Conservation (phyloP, 2,329 filamentous ascomycete species). For the Fusarium piperis region DNA sequence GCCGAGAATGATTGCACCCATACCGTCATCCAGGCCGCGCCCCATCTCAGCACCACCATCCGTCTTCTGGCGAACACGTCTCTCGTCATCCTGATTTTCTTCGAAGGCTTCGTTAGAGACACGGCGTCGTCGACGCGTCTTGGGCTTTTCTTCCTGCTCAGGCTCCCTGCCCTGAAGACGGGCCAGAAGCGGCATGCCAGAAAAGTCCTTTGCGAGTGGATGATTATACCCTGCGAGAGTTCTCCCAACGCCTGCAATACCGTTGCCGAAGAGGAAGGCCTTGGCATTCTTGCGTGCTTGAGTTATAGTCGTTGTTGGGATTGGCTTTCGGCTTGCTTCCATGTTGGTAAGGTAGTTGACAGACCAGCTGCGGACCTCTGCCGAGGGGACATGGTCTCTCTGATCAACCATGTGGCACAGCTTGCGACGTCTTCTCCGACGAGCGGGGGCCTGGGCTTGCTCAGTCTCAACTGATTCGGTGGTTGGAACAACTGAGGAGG, state of each 20-base stretch:
- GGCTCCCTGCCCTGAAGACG: slow-evolving; percentile 40
- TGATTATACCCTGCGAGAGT: slow-evolving; percentile 45
- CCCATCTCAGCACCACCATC: slow-evolving; percentile 44
- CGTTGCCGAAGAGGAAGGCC: slow-evolving; percentile 45
- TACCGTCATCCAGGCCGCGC: slow-evolving; percentile 39
- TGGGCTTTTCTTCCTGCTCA: slow-evolving; percentile 26
- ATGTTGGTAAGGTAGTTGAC: slow-evolving; percentile 65
- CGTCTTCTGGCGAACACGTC: slow-evolving; percentile 52
- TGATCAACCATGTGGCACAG: slow-evolving; percentile 45
- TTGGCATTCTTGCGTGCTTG: slow-evolving; percentile 54
- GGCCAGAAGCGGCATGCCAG: slow-evolving; percentile 55
- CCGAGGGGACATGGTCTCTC: slow-evolving; percentile 48
- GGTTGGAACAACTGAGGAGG: slow-evolving; percentile 26
- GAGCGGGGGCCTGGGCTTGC: slow-evolving; percentile 28
- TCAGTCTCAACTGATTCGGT: slow-evolving; percentile 37
- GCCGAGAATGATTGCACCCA: slow-evolving; percentile 46
- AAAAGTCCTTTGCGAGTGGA: slow-evolving; percentile 56
- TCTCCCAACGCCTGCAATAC: slow-evolving; percentile 45
- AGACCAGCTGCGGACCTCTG: slow-evolving; percentile 53
- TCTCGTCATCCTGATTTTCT: slow-evolving; percentile 46
- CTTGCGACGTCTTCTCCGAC: slow-evolving; percentile 41
- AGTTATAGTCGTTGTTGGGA: slow-evolving; percentile 37
- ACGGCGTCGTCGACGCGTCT: slow-evolving; percentile 50
- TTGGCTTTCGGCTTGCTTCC: slow-evolving; percentile 47
- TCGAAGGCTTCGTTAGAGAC: slow-evolving; percentile 56